Percentiles rank a stretch among this genome's conserved stretches.
Evolutionary conservation across 2,329 filamentous ascomycete genomes (phyloP).

Genomic region (Colletotrichum musae): DNA sequence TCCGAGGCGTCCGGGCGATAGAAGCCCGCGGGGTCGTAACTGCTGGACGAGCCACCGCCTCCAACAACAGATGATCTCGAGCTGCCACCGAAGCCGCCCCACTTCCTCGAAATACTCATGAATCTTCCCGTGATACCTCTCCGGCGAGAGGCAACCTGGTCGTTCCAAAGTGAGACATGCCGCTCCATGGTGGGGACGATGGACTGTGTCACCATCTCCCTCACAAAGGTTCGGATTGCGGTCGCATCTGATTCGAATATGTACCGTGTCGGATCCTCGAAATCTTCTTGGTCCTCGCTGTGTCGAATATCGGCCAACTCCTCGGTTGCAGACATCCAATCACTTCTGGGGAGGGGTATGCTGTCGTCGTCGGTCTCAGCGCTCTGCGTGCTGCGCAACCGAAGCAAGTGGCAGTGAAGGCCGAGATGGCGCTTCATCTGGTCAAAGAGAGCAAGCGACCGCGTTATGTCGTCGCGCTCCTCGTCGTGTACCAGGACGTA

Average conservation of each 20-base stretch:
- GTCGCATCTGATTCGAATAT: conserved; percentile 94
- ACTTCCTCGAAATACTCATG: conserved; percentile 92
- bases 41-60: conserved; percentile 63
- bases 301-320: conserved; percentile 82
- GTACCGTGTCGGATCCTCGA: conserved; percentile 80
- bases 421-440: conserved; percentile 99
- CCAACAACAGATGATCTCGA: conserved; percentile 72
- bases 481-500: conserved; percentile 98
- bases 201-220: conserved; percentile 96
- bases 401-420: conserved; percentile 91
- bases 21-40: conserved; percentile 86
- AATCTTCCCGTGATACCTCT: conserved; percentile 93
- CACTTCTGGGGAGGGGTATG: conserved; percentile 82
- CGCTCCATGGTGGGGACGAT: conserved; percentile 97
- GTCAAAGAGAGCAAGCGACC: conserved; percentile 92
- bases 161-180: conserved; percentile 92
- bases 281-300: conserved; percentile 78
- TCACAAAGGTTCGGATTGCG: conserved; percentile 88
- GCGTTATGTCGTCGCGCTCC: conserved; percentile 91
- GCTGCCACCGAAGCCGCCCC: conserved; percentile 82
- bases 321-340: conserved; percentile 92
- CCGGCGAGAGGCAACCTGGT: conserved; percentile 92
- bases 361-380: conserved; percentile 94
- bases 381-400: conserved; percentile 87
- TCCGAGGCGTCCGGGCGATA: conserved; percentile 89